phyloP scores from a whole-genome alignment of 1,284 basidiomycete genomes.

The Golubevia sp. region DNA sequence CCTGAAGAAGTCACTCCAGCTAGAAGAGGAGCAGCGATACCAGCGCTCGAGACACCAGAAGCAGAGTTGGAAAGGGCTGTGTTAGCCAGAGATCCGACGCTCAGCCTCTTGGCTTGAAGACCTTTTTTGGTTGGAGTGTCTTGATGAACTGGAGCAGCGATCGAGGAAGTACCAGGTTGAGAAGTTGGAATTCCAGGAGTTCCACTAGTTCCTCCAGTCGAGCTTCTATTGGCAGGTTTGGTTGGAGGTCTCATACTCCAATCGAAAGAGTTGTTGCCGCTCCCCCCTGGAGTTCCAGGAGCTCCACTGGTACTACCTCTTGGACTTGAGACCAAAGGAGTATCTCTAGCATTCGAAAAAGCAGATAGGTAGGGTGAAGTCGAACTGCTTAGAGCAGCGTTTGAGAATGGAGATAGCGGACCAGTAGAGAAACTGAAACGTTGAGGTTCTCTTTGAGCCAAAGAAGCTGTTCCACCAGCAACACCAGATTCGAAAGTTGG shows the following conservation, averaged over 20 bases:
- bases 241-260: conserved; percentile 16
- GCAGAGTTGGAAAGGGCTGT: too few species aligned
- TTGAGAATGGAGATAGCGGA: conserved; percentile 51
- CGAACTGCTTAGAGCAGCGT: conserved; percentile 47
- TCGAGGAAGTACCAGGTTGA: too few species aligned
- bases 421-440: conserved; percentile 47
- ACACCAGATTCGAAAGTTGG: background rate
- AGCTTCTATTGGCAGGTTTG: conserved; percentile 11
- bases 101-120: too few species aligned
- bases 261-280: conserved; percentile 15
- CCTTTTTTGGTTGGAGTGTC: too few species aligned
- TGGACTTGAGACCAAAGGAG: conserved; percentile 48
- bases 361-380: conserved; percentile 58
- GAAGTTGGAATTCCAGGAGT: too few species aligned
- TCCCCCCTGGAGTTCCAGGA: conserved; percentile 12
- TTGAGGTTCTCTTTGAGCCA: conserved; percentile 22
- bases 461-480: too few species aligned
- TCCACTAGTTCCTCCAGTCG: background rate
- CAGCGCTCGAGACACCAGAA: too few species aligned
- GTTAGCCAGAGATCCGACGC: too few species aligned
- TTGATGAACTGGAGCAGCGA: too few species aligned
- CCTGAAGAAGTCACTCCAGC: too few species aligned
- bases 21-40: too few species aligned
- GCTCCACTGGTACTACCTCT: conserved; percentile 20
- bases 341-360: conserved; percentile 56